These are phyloP conservation scores for Lagenaria siceraria DNA, from an alignment of 306 rosid genomes.

Conservation along the genomic window DNA sequence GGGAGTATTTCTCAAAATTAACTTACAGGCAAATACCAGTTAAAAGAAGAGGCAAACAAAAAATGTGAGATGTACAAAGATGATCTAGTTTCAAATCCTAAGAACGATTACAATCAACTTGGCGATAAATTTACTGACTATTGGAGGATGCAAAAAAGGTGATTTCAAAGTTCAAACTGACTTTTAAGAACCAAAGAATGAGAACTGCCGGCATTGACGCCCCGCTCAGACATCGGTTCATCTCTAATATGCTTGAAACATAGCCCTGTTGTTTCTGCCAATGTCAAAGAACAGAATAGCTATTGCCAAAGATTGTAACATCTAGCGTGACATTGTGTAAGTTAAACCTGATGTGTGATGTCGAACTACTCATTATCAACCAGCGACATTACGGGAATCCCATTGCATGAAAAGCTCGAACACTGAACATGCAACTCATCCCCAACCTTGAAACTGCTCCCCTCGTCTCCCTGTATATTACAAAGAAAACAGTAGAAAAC, in stretches of 20 bases:
- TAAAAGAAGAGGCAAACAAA: background rate
- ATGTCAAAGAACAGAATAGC: background rate
- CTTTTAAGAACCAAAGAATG: background rate
- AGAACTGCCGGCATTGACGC: no score
- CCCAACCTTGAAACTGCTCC: conserved; percentile 33
- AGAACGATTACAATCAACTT: background rate
- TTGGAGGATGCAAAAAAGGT: background rate
- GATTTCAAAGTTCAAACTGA: background rate
- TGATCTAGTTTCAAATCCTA: background rate
- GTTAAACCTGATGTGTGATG: background rate
- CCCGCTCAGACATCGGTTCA: background rate
- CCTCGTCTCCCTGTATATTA: conserved; percentile 28
- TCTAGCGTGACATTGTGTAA: background rate
- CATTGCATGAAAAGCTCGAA: conserved; percentile 59
- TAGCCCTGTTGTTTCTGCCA: background rate
- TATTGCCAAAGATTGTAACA: background rate
- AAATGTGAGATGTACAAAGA: background rate
- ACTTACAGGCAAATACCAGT: background rate
- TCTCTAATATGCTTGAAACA: background rate
- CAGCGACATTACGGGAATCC: conserved; percentile 61
- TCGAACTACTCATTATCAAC: conserved; percentile 28
- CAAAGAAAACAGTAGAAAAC: background rate
- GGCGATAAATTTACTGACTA: background rate
- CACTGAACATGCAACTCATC: conserved; percentile 57
- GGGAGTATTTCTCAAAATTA: background rate